Conservation (phyloP, 345 rosid genomes). For the Chamaenerion angustifolium region DNA sequence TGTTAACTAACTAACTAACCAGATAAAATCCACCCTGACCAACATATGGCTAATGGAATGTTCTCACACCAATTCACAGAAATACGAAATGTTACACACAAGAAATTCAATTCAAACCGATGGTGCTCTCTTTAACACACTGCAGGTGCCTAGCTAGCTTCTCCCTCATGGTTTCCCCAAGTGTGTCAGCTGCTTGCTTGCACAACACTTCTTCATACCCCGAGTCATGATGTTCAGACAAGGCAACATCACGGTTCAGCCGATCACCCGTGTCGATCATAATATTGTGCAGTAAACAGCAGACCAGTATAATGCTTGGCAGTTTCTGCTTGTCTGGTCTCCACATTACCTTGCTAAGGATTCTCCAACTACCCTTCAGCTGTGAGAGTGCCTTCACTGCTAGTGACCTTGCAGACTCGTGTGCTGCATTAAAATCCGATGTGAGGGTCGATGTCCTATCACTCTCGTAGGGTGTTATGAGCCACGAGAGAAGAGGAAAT, state of each 20-base stretch:
- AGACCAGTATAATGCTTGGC: constrained; percentile 74
- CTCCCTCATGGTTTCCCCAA: constrained; percentile 41
- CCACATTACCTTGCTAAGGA: constrained; percentile 91
- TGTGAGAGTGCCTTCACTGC: constrained; percentile 64
- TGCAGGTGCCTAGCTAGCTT: constrained; percentile 40
- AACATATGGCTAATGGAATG: no score
- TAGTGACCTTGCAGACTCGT: constrained; percentile 49
- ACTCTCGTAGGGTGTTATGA: constrained; percentile 52
- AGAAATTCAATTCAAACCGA: no score
- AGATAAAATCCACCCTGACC: no score
- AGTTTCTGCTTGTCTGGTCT: constrained; percentile 86
- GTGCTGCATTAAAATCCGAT: constrained; percentile 34
- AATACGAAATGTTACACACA: no score
- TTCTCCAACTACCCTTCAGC: constrained; percentile 87
- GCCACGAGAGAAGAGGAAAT: constrained; percentile 90
- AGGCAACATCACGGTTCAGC: constrained; percentile 51
- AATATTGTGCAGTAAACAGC: constrained; percentile 82
- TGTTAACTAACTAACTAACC: no score
- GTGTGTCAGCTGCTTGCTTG: constrained; percentile 39
- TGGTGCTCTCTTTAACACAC: constrained; percentile 10
- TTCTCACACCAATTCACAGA: no score
- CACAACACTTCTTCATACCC: constrained; percentile 56
- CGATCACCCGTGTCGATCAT: constrained; percentile 64
- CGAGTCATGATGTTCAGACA: constrained; percentile 54
- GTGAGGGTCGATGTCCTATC: constrained; percentile 19